Conservation (phyloP, 768 basidiomycete genomes). For the Rhodotorula babjevae region DNA sequence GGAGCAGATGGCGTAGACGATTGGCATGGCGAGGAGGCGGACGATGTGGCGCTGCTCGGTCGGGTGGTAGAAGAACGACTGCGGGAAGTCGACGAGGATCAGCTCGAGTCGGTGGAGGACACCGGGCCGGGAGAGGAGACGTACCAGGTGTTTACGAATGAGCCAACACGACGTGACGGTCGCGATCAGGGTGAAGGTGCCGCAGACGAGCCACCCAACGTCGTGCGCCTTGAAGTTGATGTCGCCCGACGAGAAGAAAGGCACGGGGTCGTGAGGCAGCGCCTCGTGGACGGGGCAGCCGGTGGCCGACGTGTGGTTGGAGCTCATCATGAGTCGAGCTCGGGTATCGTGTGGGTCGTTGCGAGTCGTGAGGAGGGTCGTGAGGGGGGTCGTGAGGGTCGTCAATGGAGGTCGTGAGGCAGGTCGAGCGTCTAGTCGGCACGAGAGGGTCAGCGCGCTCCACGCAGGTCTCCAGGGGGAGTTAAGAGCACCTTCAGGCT, state of each 20-base stretch:
- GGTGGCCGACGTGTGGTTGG: slow-evolving; percentile 6
- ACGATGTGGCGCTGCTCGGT: slow-evolving; percentile 54
- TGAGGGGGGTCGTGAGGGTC: not conserved
- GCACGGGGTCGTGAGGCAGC: slow-evolving; percentile 53
- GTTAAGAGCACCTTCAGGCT: too few species aligned
- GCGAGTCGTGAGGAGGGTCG: too few species aligned
- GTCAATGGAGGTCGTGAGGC: not conserved
- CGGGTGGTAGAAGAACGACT: slow-evolving; percentile 61
- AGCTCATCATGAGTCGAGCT: too few species aligned
- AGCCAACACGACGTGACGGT: slow-evolving; percentile 47
- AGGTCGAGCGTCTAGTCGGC: too few species aligned
- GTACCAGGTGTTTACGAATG: slow-evolving; percentile 61
- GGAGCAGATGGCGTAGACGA: slow-evolving; percentile 64
- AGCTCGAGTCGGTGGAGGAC: too few species aligned
- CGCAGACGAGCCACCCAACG: slow-evolving; percentile 68
- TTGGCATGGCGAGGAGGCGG: slow-evolving; percentile 71
- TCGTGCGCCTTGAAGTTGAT: slow-evolving; percentile 63
- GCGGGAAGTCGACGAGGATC: slow-evolving; percentile 7
- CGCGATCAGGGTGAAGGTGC: slow-evolving; percentile 56
- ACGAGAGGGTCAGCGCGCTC: too few species aligned
- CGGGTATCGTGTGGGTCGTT: too few species aligned
- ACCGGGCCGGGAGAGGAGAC: too few species aligned
- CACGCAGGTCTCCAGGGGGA: too few species aligned
- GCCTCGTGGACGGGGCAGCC: slow-evolving; percentile 44
- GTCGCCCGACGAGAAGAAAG: slow-evolving; percentile 61